Evolutionary conservation across 768 basidiomycete species (phyloP).

Genomic region (Russula virescens): DNA sequence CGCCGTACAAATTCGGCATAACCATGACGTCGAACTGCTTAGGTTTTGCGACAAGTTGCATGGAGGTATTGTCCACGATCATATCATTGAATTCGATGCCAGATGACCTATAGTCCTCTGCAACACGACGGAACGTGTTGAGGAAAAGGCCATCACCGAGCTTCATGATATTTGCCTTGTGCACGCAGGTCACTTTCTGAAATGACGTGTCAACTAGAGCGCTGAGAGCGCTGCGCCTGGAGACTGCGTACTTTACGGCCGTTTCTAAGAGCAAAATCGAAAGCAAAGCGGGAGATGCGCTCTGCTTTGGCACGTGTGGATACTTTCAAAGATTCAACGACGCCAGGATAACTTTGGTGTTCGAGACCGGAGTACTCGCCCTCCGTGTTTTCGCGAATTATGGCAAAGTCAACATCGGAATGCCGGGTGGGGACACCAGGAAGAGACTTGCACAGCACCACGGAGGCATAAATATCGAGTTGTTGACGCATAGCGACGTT

Average conservation of each 20-base stretch:
- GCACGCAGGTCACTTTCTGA: slow-evolving; percentile 98
- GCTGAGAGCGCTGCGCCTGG: slow-evolving; percentile 16
- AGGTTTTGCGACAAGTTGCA: slow-evolving; percentile 97
- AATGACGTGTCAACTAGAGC: background rate
- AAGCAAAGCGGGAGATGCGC: slow-evolving; percentile 94
- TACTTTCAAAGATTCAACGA: slow-evolving; percentile 97
- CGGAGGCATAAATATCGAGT: slow-evolving; percentile 98
- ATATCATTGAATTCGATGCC: slow-evolving; percentile 95
- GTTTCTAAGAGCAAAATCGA: slow-evolving; percentile 98
- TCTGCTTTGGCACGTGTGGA: slow-evolving; percentile 94
- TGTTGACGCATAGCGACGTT: slow-evolving; percentile 99
- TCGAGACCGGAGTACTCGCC: slow-evolving; percentile 99
- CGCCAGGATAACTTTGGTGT: slow-evolving; percentile 96
- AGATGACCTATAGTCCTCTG: slow-evolving; percentile 90
- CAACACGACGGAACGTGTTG: slow-evolving; percentile 93
- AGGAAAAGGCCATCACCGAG: slow-evolving; percentile 98
- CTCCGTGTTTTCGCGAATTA: slow-evolving; percentile 99
- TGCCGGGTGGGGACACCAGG: slow-evolving; percentile 96
- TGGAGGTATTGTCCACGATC: slow-evolving; percentile 99
- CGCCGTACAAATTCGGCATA: slow-evolving; percentile 96
- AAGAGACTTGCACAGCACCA: slow-evolving; percentile 96
- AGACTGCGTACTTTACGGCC: slow-evolving; percentile 74
- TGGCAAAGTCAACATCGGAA: slow-evolving; percentile 94
- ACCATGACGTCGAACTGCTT: slow-evolving; percentile 99
- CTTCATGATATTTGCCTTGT: slow-evolving; percentile 99